A percentile compares a stretch with the other conserved stretches of the same genome.
phyloP scores from a whole-genome alignment of 2,329 filamentous ascomycete genomes.

The Keithomyces neogunnii region DNA sequence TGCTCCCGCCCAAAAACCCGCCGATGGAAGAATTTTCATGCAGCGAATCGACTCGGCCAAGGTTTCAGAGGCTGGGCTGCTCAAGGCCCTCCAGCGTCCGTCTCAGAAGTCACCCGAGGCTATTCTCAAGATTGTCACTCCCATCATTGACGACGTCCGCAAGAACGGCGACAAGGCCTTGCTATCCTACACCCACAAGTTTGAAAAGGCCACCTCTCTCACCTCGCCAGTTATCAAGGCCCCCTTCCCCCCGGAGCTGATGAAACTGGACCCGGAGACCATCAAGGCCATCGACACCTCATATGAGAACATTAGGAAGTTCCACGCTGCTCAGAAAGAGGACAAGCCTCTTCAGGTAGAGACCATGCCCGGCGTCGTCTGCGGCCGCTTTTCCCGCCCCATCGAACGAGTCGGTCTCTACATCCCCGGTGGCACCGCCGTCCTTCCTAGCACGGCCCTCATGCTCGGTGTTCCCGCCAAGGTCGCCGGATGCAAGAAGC shows the following conservation, averaged over 20 bases:
- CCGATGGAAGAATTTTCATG: conserved; percentile 65
- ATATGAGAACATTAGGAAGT: conserved; percentile 88
- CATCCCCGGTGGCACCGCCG: conserved; percentile 90
- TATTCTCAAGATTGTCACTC: conserved; percentile 82
- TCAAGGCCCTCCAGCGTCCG: conserved; percentile 72
- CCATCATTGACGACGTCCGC: conserved; percentile 84
- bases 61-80: conserved; percentile 55
- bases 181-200: conserved; percentile 92
- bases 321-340: conserved; percentile 87
- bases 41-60: conserved; percentile 63
- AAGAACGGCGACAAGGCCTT: conserved; percentile 79
- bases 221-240: conserved; percentile 83
- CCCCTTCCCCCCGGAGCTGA: conserved; percentile 76
- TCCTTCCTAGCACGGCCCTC: conserved; percentile 91
- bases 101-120: conserved; percentile 92
- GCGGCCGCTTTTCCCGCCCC: conserved; percentile 82
- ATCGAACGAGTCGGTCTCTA: conserved; percentile 97
- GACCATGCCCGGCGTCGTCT: conserved; percentile 96
- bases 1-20: conserved; percentile 24
- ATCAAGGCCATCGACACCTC: conserved; percentile 88
- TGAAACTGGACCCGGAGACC: conserved; percentile 77
- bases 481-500: conserved; percentile 93
- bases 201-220: conserved; percentile 89
- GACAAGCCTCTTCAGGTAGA: conserved; percentile 76
- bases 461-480: conserved; percentile 98